Evolutionary conservation across 176 grass and related monocot species (phyloP), one percentile per base, ranked within the genome.

Genomic region (Bothriochloa decipiens): DNA sequence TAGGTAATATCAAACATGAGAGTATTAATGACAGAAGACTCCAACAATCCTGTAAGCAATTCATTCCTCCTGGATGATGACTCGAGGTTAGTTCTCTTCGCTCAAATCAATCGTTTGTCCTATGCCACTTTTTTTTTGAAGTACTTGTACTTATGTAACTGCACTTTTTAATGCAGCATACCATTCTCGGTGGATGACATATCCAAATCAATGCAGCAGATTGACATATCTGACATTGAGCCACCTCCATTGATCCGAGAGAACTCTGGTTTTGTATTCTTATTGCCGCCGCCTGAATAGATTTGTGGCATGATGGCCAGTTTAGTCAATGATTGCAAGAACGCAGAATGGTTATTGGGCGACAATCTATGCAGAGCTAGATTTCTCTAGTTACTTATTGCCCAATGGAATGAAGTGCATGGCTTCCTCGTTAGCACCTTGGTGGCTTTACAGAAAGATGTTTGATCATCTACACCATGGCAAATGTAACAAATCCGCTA

Each of bases 1-100:
- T 86, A 98, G 96, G 91, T 98, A 67, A 98, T 98, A 90, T 86
- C 96, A 81, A 92, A 96, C 86, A 98, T 98, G 96, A 95, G 93
- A 86, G 91, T 98, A 46, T 55, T 98, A 78, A 98, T 98, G 93
- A 90, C 91, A 71, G 96, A 98, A 92, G 96, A 96, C 88, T 94
- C 96, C 22, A 98, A 98, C 82, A 98, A 85, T 89, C 89, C 91
- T 86, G 93, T 90, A 42, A 94, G 93, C 96, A 98, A 93, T 91
- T 98, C 96, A 53, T 98, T 98, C 82, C 89, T 98, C 72, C 67
- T 98, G 83, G 96, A 98, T 73, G 96, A 96, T 76, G 96, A 98
- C 82, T 98, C 96, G 18, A 98, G 96, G 96, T 98, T 88, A 89
- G 49, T 73, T 83, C 64, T 42, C 57, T 74, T 67, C 53, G 57